These are phyloP conservation scores for Punctularia strigosozonata DNA, from an alignment of 768 basidiomycete genomes.

Conservation along the genomic window DNA sequence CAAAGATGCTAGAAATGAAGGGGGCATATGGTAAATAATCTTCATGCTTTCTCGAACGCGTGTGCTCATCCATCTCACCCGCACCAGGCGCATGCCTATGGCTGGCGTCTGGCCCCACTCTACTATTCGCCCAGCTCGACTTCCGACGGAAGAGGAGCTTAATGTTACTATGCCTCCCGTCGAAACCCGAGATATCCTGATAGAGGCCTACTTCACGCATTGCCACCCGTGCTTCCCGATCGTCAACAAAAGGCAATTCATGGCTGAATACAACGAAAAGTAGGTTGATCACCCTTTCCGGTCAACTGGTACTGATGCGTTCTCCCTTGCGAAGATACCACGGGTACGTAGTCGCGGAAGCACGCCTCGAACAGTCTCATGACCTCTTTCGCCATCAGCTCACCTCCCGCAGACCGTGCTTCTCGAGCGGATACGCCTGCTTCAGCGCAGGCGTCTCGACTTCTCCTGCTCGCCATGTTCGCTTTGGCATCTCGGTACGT, in stretches of 20 bases:
- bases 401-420: too few species aligned
- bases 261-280: constrained; percentile 49
- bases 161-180: constrained; percentile 45
- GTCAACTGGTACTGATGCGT: neutral
- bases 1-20: constrained; percentile 55
- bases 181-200: constrained; percentile 51
- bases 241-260: constrained; percentile 60
- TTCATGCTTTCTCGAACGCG: constrained; percentile 2
- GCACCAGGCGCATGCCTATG: constrained; percentile 57
- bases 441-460: too few species aligned
- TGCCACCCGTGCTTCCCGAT: constrained; percentile 79
- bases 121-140: constrained; percentile 24
- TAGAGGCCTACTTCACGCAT: constrained; percentile 72
- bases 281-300: constrained; percentile 14
- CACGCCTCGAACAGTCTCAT: too few species aligned
- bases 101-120: constrained; percentile 62
- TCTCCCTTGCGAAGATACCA: neutral
- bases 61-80: constrained; percentile 9
- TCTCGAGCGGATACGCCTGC: too few species aligned
- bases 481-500: too few species aligned
- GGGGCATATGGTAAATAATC: constrained; percentile 48
- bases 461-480: neutral
- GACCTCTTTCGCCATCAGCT: too few species aligned
- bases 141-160: constrained; percentile 31
- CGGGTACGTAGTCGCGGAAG: too few species aligned